phyloP scores from a whole-genome alignment of 768 basidiomycete species.

The Clathrus columnatus region DNA sequence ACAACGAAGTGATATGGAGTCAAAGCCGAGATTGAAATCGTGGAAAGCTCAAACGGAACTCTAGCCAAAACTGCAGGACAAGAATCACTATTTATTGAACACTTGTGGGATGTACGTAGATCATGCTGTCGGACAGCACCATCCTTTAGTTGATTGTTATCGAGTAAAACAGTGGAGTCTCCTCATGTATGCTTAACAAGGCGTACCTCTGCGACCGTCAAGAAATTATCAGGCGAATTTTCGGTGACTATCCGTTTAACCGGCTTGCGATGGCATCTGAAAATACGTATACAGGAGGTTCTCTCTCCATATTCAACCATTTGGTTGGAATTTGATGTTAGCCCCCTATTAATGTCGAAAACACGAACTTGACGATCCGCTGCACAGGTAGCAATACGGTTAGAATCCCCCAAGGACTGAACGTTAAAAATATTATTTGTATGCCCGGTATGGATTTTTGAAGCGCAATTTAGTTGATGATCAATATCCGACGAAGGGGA shows the following conservation, averaged over 20 bases:
- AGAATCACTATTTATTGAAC: slow-evolving; percentile 28
- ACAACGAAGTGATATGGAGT: slow-evolving; percentile 82
- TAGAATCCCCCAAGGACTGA: slow-evolving; percentile 68
- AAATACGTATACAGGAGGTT: slow-evolving; percentile 41
- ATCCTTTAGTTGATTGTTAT: slow-evolving; percentile 44
- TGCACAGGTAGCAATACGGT: slow-evolving; percentile 55
- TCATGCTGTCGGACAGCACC: slow-evolving; percentile 86
- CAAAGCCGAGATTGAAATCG: slow-evolving; percentile 66
- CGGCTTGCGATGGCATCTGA: slow-evolving; percentile 63
- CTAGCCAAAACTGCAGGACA: slow-evolving; percentile 66
- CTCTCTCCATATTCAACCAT: slow-evolving; percentile 38
- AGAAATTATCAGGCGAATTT: slow-evolving; percentile 65
- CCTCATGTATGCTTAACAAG: slow-evolving; percentile 17
- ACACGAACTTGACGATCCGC: slow-evolving; percentile 43
- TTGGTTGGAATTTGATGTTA: slow-evolving; percentile 28
- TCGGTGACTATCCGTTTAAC: slow-evolving; percentile 78
- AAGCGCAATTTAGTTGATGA: slow-evolving; percentile 57
- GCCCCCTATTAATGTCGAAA: slow-evolving; percentile 50
- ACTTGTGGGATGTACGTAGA: slow-evolving; percentile 61
- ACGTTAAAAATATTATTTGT: slow-evolving; percentile 78
- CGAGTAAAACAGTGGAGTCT: slow-evolving; percentile 18
- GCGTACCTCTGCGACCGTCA: slow-evolving; percentile 78
- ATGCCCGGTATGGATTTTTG: slow-evolving; percentile 74
- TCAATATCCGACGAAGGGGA: slow-evolving; percentile 32
- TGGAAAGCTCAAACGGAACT: slow-evolving; percentile 56